Evolutionary conservation across 805 yeast species (phyloP).

Genomic region (Alloascoidea africana): DNA sequence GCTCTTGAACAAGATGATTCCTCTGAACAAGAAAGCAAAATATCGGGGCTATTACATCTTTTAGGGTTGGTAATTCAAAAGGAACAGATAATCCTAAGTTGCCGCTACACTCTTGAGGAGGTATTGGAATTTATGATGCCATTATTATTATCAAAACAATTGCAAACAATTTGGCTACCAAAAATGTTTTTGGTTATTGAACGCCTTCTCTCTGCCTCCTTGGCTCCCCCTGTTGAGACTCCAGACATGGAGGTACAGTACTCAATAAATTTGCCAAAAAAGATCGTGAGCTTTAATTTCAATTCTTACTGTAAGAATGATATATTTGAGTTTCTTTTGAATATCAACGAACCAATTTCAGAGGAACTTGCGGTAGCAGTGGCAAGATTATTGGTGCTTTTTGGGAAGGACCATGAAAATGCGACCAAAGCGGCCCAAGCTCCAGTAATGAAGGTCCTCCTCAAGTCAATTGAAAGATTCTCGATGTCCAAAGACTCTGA

Average conservation of each 20-base stretch:
- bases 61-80: conserved; percentile 26
- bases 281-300: not conserved
- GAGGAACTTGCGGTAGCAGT: conserved; percentile 35
- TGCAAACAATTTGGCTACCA: conserved; percentile 41
- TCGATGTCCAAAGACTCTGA: conserved; percentile 22
- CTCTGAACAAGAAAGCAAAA: conserved; percentile 10
- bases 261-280: not conserved
- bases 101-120: conserved; percentile 18
- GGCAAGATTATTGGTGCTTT: conserved; percentile 38
- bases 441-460: conserved; percentile 29
- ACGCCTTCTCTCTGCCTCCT: conserved; percentile 33
- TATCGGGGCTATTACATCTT: conserved; percentile 26
- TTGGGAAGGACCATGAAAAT: conserved; percentile 27
- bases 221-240: conserved; percentile 30
- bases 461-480: conserved; percentile 24
- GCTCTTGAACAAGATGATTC: conserved; percentile 19
- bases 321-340: conserved; percentile 29
- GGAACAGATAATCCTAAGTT: conserved; percentile 21
- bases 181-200: conserved; percentile 40
- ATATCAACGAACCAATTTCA: conserved; percentile 23
- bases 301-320: conserved; percentile 9
- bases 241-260: conserved; percentile 4
- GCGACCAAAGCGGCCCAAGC: conserved; percentile 29
- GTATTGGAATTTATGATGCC: conserved; percentile 22
- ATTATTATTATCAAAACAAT: conserved; percentile 21